Evolutionary conservation across 1,284 basidiomycete species (phyloP), one percentile per base, ranked within the genome.

Genomic region (Cryptococcus depauperatus): DNA sequence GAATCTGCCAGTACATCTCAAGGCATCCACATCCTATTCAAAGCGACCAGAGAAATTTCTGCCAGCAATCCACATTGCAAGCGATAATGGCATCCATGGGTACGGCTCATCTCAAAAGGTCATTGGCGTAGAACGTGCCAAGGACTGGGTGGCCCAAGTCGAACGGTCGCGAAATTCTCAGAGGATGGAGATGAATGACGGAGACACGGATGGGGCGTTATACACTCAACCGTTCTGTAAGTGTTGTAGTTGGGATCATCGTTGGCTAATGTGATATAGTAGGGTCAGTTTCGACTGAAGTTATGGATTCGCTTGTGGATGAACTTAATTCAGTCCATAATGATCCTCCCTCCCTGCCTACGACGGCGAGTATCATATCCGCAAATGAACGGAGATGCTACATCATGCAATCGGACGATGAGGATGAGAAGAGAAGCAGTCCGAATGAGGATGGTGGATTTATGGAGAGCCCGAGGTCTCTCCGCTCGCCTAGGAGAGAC

Each of bases 261-360:
- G n/a, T n/a, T n/a, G n/a, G n/a, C n/a, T n/a, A n/a, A n/a, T n/a
- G n/a, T n/a, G n/a, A n/a, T n/a, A n/a, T n/a, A n/a, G n/a, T 23
- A 55, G 50, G 45, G 45, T 35, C 43, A 23, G 45, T 49, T 13
- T 56, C 51, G 3, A 43, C 49, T 10, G 47, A 44, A 13, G 41
- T 51, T 21, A 50, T 53, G 14, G 51, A 56, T 35, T 50, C 54
- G 1, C 26, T 56, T 7, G 47, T 53, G 5, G 39, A 50, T 28
- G 43, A 46, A 22, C 38, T 37, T n/a, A 37, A 42, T 19, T 41
- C 46, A 11, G n/a, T 29, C 16, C 37, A 16, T 2, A 25, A 33
- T 10, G 27, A 38, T 3, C 7, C 16, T n/a, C 28, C 35, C 21
- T 39, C 37, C 22, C 35, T 49, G 21, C 54, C 52, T 11, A 37